Conservation (phyloP, 805 yeast species). For the Peterozyma toletana region DNA sequence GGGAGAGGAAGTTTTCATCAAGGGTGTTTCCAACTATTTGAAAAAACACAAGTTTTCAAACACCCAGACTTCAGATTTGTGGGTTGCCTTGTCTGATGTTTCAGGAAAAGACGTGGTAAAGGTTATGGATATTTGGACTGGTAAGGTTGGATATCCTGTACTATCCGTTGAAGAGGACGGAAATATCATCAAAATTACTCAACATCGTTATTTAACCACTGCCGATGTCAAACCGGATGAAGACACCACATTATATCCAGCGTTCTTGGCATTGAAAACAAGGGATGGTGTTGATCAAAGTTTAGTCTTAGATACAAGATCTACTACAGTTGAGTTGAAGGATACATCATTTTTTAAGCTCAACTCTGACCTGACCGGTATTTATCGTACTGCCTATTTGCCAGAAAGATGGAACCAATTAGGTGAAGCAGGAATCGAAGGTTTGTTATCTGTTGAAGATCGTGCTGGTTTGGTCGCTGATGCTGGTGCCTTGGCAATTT, state of each 20-base stretch:
- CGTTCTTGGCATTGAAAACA: slow-evolving; percentile 54
- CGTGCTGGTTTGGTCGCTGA: slow-evolving; percentile 61
- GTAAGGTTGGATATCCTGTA: slow-evolving; percentile 57
- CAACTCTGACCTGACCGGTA: slow-evolving; percentile 67
- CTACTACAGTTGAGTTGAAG: slow-evolving; percentile 31
- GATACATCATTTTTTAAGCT: slow-evolving; percentile 50
- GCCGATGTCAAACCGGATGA: slow-evolving; percentile 51
- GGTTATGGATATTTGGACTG: slow-evolving; percentile 68
- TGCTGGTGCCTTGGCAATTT: slow-evolving; percentile 44
- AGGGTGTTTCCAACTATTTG: slow-evolving; percentile 68
- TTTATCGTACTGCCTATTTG: slow-evolving; percentile 57
- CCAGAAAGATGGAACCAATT: slow-evolving; percentile 43
- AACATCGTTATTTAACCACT: slow-evolving; percentile 45
- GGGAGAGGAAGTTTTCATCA: slow-evolving; percentile 61
- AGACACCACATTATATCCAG: slow-evolving; percentile 48
- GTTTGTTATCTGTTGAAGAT: slow-evolving; percentile 49
- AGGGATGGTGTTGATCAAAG: slow-evolving; percentile 52
- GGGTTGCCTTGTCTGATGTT: slow-evolving; percentile 58
- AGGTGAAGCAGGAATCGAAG: slow-evolving; percentile 43
- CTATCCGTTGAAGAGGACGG: slow-evolving; percentile 37
- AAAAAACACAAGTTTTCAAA: slow-evolving; percentile 56
- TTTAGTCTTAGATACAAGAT: slow-evolving; percentile 34
- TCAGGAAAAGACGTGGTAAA: slow-evolving; percentile 53
- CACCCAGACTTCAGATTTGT: slow-evolving; percentile 68
- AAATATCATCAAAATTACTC: slow-evolving; percentile 29